Evolutionary conservation across 345 rosid species (phyloP), one percentile per base, ranked within the genome.

Genomic region (Tarenaya hassleriana): DNA sequence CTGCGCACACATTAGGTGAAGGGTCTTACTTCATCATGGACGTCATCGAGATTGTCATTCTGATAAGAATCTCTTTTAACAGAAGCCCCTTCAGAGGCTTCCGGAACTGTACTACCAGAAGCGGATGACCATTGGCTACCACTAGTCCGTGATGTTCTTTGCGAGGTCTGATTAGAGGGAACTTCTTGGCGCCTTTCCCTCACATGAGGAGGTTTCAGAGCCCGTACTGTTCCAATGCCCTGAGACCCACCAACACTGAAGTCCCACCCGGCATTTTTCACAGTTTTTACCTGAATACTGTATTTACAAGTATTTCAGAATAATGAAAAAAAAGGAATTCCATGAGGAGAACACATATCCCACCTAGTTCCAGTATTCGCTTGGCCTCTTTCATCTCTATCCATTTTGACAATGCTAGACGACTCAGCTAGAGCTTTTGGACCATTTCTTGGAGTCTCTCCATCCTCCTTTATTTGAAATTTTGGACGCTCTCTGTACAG

Each of bases 261-360:
- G 74, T 92, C 94, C 98, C 98, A 92, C 37, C 91, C 98, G 57
- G 91, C 77, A 76, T 69, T 85, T 75, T 66, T 88, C 49, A 69
- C 47, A 39, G 77, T 68, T 65, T 84, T 81, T n/a, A 67, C 94
- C 72, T 68, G 97, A 68, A 53, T 56, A 69, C 91, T 82, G 75
- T 67, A 61, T 56, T 60, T 18, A 9, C 56, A 53, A 42, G 55
- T 55, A 59, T 42, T 69, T 61, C 41, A 64, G 53, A 66, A 55
- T 37, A 52, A 53, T 62, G 20, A 52, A 41, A 42, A 50, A 53
- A 56, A 16, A 47, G 57, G 27, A 21, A 55, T 35, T 51, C 62
- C 44, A 68, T 40, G 61, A 15, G 32, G 21, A 48, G 61, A 43
- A 41, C 33, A 55, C 42, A 56, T 49, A 57, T 67, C 80, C 49